Evolutionary conservation across 176 grass and related monocot genomes (phyloP), one percentile per base, ranked within the genome.

Genomic region (Zizania latifolia): DNA sequence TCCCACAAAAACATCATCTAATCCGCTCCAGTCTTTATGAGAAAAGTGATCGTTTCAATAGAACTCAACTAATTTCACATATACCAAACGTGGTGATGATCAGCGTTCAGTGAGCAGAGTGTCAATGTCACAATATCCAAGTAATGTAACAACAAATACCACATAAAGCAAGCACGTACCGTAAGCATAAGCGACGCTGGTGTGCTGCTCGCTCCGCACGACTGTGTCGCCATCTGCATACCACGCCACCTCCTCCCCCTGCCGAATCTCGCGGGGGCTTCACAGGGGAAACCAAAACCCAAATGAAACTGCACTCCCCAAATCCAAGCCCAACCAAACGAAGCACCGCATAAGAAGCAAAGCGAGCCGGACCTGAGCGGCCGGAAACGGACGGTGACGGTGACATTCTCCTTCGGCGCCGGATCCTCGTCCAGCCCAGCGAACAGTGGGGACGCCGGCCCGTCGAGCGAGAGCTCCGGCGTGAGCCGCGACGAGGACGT

Each of bases 231-330:
- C 92, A 62, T 99, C 96, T 21, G 96, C 92, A 19, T 99, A 99
- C 96, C 96, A 99, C 5, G 96, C 92, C 10, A 99, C 82, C 83
- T 99, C 96, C 88, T 99, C 92, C 43, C 96, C 96, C 58, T 89
- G 96, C 38, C 92, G 92, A 90, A 99, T 99, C 82, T 99, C 96
- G 70, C 92, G 89, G 14, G 82, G 96, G 82, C 96, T 99, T 84
- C 73, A 83, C 64, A 73, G 40, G n/a, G 36, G 35, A 61, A 70
- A 83, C 55, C 78, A 75, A 76, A 86, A 11, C 45, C 23, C 81
- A 62, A 85, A 82, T 87, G 44, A 81, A 68, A 62, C 69, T 19
- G 62, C 85, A 88, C 90, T 90, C 37, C 80, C 27, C 54, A 33
- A 86, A 88, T 81, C 85, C 73, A 40, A 56, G 32, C 37, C 19